Percentiles rank a stretch among this genome's conserved stretches.
These are phyloP conservation scores for Globisporangium cylindrosporum DNA, from an alignment of 352 stramenopile genomes.

Conservation along the genomic window DNA sequence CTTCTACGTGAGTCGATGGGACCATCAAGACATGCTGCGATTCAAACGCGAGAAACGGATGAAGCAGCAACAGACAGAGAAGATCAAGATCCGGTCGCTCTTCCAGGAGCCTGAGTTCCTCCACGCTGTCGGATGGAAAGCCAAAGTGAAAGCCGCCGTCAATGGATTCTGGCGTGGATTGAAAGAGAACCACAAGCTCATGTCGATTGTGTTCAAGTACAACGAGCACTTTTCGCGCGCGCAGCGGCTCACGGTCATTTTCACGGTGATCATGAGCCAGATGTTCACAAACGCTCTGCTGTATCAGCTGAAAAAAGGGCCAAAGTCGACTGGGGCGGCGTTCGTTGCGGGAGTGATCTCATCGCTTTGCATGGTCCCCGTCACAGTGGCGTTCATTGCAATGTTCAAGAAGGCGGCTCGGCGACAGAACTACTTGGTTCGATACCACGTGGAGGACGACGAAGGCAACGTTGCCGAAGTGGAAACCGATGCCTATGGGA, in stretches of 20 bases:
- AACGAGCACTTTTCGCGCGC: conserved; percentile 64
- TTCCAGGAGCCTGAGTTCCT: conserved; percentile 67
- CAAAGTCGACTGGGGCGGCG: conserved; percentile 44
- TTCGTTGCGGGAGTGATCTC: conserved; percentile 59
- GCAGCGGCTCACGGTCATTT: conserved; percentile 65
- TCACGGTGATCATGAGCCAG: conserved; percentile 65
- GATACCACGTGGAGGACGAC: conserved; percentile 62
- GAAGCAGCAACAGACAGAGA: conserved; percentile 38
- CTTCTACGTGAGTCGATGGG: conserved; percentile 65
- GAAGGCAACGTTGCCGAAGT: conserved; percentile 59
- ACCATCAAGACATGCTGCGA: conserved; percentile 37
- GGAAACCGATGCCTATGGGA: conserved; percentile 61
- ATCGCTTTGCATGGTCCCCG: conserved; percentile 59
- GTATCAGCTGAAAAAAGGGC: conserved; percentile 46
- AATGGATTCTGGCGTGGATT: conserved; percentile 44
- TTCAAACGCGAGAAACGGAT: conserved; percentile 36
- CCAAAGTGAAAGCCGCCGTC: conserved; percentile 38
- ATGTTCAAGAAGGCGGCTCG: conserved; percentile 74
- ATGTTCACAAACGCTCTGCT: conserved; percentile 74
- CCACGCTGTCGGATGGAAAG: conserved; percentile 38
- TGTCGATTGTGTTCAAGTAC: conserved; percentile 73
- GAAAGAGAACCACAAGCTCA: conserved; percentile 65
- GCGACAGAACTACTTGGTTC: conserved; percentile 58
- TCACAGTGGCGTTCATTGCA: conserved; percentile 59
- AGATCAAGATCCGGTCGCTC: conserved; percentile 52